Evolutionary conservation across 805 yeast genomes (phyloP), one percentile per base, ranked within the genome.

Genomic region (Saccharomycopsis vini): DNA sequence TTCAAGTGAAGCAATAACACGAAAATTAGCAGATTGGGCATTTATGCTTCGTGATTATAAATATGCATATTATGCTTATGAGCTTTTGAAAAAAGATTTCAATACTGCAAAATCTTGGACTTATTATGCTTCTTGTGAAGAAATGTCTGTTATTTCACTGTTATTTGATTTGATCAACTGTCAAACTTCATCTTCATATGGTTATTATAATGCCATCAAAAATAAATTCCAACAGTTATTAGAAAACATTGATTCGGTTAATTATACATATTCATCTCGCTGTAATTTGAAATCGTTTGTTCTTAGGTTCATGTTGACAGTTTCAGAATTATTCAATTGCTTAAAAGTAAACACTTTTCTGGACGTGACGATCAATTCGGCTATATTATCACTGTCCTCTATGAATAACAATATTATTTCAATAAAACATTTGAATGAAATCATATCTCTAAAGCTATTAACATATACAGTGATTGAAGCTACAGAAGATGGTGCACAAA

Each of bases 1-100:
- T 2, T 67, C 87, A 0, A 71, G 79, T 1, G 96, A 87, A 53
- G 82, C 85, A 56, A 69, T 75, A 35, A 69, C 88, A 22, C 68
- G 97, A 40, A 81, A 83, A 56, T 65, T 90, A 22, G 97, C 95
- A 0, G 98, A 92, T 59, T 86, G 95, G 86, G 78, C 88, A 5
- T 77, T 90, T 55, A 85, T 92, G 78, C 62, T 89, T n/a, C 74
- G 88, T 30, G 96, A 92, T 63, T 90, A 82, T 67, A 79, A 80
- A 58, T 78, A 76, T 46, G 92, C 97, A 2, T 81, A 82, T 55
- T 68, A 83, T 1, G 82, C 87, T 1, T 90, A 90, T 58, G 97
- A 90, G 47, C 59, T 85, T 40, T 69, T 87, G 31, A 80, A 81
- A 47, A 81, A 82, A 54, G 96, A 89, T 57, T 80, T 80, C 52